A percentile compares a stretch with the other conserved stretches of the same genome.
Conservation (phyloP, 1,139 yeast genomes). For the Geotrichum citri-aurantii region DNA sequence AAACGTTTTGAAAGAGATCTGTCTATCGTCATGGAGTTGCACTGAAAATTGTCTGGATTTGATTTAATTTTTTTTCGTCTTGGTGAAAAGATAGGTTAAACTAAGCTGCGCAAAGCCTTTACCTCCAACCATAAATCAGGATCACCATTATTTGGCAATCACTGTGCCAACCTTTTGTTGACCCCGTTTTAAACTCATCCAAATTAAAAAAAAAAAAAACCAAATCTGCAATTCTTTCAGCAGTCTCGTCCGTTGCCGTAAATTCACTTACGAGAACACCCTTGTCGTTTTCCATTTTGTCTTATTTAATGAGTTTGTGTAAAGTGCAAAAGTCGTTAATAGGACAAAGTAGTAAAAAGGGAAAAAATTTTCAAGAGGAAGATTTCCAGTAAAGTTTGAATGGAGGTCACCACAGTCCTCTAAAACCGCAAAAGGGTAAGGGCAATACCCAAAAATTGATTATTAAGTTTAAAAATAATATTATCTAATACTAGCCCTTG, state of each 20-base stretch:
- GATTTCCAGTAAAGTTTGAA: not conserved
- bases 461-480: not conserved
- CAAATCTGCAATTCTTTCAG: not conserved
- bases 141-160: not conserved
- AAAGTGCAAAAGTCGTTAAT: not conserved
- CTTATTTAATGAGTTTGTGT: not conserved
- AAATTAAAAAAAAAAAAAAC: not conserved
- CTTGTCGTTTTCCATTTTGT: conserved; percentile 98
- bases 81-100: conserved; percentile 91
- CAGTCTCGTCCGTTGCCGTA: not conserved
- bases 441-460: not conserved
- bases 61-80: not conserved
- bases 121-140: conserved; percentile 66
- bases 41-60: not conserved
- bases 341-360: not conserved
- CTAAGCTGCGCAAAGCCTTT: conserved; percentile 98
- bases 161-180: not conserved
- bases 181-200: not conserved
- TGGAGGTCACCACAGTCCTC: not conserved
- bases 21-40: conserved; percentile 56
- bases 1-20: conserved; percentile 98
- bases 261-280: conserved; percentile 89
- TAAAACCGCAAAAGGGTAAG: not conserved
- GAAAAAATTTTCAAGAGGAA: not conserved
- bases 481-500: not conserved